These are phyloP conservation scores for Aureobasidium sp. DNA, from an alignment of 2,329 filamentous ascomycete genomes.

Conservation along the genomic window DNA sequence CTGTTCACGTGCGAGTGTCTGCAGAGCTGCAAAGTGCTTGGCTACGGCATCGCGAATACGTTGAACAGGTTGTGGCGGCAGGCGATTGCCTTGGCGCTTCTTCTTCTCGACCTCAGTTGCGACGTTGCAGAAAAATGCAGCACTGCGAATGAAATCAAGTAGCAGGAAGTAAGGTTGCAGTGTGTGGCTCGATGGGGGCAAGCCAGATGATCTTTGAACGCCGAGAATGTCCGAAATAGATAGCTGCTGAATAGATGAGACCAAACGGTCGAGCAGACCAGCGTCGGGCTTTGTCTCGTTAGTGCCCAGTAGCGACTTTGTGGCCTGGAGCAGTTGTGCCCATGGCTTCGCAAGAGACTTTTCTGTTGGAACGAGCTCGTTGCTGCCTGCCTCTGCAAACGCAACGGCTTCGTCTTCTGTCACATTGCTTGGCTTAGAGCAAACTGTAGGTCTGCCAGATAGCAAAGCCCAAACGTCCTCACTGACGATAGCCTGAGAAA, in stretches of 20 bases:
- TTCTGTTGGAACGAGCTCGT: constrained; percentile 10
- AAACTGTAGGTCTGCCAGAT: constrained; percentile 12
- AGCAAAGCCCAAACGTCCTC: constrained; percentile 17
- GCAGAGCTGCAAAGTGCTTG: constrained; percentile 20
- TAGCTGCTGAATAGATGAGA: not conserved
- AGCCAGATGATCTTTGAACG: constrained; percentile 15
- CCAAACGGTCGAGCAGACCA: not conserved
- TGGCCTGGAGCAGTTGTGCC: constrained; percentile 4
- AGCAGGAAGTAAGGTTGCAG: constrained; percentile 21
- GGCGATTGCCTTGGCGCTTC: not conserved
- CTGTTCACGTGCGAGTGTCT: constrained; percentile 22
- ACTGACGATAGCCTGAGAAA: constrained; percentile 19
- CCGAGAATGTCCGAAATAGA: not conserved
- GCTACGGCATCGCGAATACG: constrained; percentile 20
- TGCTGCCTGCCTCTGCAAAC: not conserved
- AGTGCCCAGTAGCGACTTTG: constrained; percentile 5
- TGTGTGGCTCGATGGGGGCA: constrained; percentile 3
- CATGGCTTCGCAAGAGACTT: constrained; percentile 3
- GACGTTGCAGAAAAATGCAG: constrained; percentile 21
- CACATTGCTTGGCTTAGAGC: constrained; percentile 7
- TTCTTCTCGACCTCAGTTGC: constrained; percentile 17
- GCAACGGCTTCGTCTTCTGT: constrained; percentile 17
- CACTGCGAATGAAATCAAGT: constrained; percentile 24
- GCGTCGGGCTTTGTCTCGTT: constrained; percentile 2
- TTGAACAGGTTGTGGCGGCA: constrained; percentile 4